These are phyloP conservation scores for Nyctanthes arbortristis DNA, from an alignment of 257 asterid species.

Conservation along the genomic window DNA sequence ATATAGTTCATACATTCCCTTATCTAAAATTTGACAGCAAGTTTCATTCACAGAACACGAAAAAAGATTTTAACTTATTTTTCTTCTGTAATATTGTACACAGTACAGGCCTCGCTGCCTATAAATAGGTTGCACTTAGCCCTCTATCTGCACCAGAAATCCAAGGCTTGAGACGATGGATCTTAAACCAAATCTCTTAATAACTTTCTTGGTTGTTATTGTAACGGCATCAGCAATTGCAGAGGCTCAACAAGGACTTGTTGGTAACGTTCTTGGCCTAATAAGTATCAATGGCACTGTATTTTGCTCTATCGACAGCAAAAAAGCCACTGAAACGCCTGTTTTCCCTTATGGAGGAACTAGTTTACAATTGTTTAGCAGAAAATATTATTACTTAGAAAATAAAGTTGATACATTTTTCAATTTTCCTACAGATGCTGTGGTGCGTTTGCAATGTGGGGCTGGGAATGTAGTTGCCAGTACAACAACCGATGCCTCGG, in stretches of 20 bases:
- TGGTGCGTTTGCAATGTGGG: conserved; percentile 38
- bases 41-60: background rate
- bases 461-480: conserved; percentile 29
- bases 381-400: too few species aligned
- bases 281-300: conserved; percentile 27
- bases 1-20: conserved; percentile 10
- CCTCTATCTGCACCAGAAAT: background rate
- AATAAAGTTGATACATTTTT: background rate
- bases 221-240: conserved; percentile 28
- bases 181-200: conserved; percentile 4
- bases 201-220: conserved; percentile 15
- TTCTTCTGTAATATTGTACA: background rate
- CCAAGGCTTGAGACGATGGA: conserved; percentile 20
- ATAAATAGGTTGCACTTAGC: conserved; percentile 30
- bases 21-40: background rate
- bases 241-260: conserved; percentile 34
- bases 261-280: conserved; percentile 22
- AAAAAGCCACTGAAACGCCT: conserved; percentile 30
- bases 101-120: conserved; percentile 13
- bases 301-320: conserved; percentile 34
- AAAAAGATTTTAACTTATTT: background rate
- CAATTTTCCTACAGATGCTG: conserved; percentile 30
- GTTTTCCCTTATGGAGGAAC: conserved; percentile 21
- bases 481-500: conserved; percentile 30
- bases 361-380: too few species aligned